Evolutionary conservation across 345 rosid genomes (phyloP).

Genomic region (Pseudoturritis turrita): DNA sequence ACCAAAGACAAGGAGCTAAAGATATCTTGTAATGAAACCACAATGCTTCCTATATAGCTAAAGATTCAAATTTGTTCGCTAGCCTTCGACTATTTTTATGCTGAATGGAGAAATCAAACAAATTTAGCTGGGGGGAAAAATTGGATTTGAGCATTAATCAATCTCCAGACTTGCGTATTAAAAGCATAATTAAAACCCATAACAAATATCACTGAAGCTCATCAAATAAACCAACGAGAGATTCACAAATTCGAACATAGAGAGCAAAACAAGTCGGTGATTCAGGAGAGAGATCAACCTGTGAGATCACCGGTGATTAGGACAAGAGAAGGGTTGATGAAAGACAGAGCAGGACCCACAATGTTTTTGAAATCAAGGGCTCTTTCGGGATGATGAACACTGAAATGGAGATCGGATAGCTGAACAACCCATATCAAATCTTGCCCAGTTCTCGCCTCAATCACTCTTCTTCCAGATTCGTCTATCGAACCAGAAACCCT

Average conservation of each 20-base stretch:
- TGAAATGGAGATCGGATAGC: slow-evolving; percentile 98
- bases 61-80: not conserved
- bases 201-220: not conserved
- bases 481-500: slow-evolving; percentile 20
- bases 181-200: not conserved
- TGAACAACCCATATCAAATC: slow-evolving; percentile 90
- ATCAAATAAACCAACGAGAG: not conserved
- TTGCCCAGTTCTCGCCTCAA: slow-evolving; percentile 54
- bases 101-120: not conserved
- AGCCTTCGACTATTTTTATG: not conserved
- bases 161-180: no score
- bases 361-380: slow-evolving; percentile 58
- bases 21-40: not conserved
- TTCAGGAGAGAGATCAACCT: slow-evolving; percentile 37
- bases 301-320: slow-evolving; percentile 95
- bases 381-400: slow-evolving; percentile 84
- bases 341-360: slow-evolving; percentile 62
- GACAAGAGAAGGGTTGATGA: slow-evolving; percentile 83
- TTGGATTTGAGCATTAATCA: no score
- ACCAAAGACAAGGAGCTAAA: not conserved
- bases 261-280: not conserved
- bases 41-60: slow-evolving; percentile 7
- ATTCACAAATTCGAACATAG: not conserved
- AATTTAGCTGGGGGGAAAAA: not conserved
- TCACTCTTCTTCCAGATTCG: slow-evolving; percentile 37